Percentiles rank a stretch among this genome's conserved stretches.
phyloP scores from a whole-genome alignment of 176 grass and related monocot genomes.

The Triticum urartu region DNA sequence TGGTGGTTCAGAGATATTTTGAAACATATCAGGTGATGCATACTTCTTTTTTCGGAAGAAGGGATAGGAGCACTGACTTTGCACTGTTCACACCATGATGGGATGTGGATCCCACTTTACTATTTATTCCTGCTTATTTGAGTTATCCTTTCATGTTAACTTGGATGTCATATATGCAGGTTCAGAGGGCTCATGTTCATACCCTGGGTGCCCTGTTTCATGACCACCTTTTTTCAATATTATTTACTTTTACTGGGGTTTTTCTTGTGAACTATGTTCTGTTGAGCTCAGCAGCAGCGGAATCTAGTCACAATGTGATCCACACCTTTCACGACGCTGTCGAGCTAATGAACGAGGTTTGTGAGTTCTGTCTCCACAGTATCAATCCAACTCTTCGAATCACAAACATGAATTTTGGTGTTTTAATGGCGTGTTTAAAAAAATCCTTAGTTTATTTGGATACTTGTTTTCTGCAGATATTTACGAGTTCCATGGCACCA shows the following conservation, averaged over 20 bases:
- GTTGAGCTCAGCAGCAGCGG: conserved; percentile 64
- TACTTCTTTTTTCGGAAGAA: too few species aligned
- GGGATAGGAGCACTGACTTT: not conserved
- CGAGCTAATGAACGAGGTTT: conserved; percentile 70
- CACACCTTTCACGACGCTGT: conserved; percentile 58
- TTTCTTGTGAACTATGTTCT: conserved; percentile 84
- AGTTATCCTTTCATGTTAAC: not conserved
- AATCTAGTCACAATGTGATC: conserved; percentile 41
- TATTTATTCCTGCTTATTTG: not conserved
- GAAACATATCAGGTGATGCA: too few species aligned
- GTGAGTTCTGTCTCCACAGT: not conserved
- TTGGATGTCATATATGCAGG: conserved; percentile 53
- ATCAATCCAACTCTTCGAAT: not conserved
- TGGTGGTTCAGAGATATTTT: too few species aligned
- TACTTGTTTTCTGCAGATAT: conserved; percentile 53
- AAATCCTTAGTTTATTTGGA: not conserved
- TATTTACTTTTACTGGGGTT: conserved; percentile 82
- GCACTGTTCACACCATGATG: not conserved
- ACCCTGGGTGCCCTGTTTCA: conserved; percentile 58
- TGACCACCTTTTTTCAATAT: conserved; percentile 74
- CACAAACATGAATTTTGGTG: not conserved
- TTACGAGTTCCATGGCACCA: conserved; percentile 57
- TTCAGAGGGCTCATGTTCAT: conserved; percentile 34
- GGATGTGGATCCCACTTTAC: not conserved
- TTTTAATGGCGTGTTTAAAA: not conserved